Base-by-base conservation (phyloP, 1,284 basidiomycete species). In the Rhodotorula sp. region DNA sequence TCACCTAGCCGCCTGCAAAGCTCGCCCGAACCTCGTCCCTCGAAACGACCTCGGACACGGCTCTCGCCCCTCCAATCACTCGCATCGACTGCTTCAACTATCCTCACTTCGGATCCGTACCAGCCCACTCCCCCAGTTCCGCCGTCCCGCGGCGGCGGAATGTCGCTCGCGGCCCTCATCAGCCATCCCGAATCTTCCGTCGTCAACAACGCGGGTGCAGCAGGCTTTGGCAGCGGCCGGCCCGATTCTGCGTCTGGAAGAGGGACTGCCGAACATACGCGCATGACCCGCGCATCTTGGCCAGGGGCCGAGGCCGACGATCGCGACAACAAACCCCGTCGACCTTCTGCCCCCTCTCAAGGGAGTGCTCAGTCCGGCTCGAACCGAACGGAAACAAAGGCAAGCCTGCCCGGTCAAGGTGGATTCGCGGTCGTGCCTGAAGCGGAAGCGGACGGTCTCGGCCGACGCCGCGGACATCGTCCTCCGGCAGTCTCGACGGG, bases 401-500 rank as follows among this genome's bases (percentile, higher is more conserved):
- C 38, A 12, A 43, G 38, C 38, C 38, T 43, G 8, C 38, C 38
- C 10, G 38, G 38, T 1, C 38, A 43, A 43, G 38, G 38, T 2
- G 38, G 12, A 12, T 16, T 16, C 3, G 26, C 54, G 54, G 49
- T 19, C 1, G 49, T 14, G 1, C 49, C 49, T 50, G 38, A 43
- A 43, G 15, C 54, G 26, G 54, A 26, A 26, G 54, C 12, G 26
- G 54, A 55, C 19, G 43, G 60, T 2, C 48, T 71, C 1, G 70
- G 38, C 16, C 65, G 66, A 23, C 38, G 70, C 3, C 38, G 70
- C 15, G 70, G 70, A 4, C 70, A 68, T n/a, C 70, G 66, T 26
- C 70, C 70, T n/a, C 63, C 70, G 3, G 56, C 70, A 16, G 66
- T 71, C 26, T 21, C 60, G n/a, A 66, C 70, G 3, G 15, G n/a